These are phyloP conservation scores for Naganishia liquefaciens DNA, from an alignment of 1,284 basidiomycete species.

Conservation along the genomic window DNA sequence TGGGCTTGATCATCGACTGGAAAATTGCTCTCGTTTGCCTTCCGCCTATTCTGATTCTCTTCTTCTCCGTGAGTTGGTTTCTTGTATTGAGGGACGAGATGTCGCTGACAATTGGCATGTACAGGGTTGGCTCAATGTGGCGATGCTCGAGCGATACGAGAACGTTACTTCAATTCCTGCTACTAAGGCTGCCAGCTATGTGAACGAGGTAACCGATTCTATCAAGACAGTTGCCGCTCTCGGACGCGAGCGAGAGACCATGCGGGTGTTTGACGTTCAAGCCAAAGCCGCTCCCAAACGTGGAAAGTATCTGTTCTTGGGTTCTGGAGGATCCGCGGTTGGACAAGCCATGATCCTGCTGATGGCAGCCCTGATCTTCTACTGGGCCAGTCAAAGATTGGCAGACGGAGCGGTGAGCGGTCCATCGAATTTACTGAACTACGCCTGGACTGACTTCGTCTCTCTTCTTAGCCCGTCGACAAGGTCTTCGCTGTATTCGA, in stretches of 20 bases:
- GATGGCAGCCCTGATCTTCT: constrained; percentile 50
- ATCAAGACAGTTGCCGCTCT: constrained; percentile 53
- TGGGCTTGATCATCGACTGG: constrained; percentile 53
- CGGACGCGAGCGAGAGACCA: constrained; percentile 48
- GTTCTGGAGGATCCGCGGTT: constrained; percentile 48
- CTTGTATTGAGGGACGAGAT: constrained; percentile 9
- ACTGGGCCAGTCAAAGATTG: constrained; percentile 48
- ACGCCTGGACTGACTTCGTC: not conserved
- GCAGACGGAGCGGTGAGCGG: constrained; percentile 30
- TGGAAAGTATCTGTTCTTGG: constrained; percentile 41
- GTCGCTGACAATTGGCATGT: constrained; percentile 2
- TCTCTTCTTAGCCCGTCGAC: constrained; percentile 34
- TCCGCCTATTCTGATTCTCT: constrained; percentile 44
- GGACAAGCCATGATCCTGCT: constrained; percentile 50
- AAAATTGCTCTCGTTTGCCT: constrained; percentile 48
- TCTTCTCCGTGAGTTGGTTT: constrained; percentile 7
- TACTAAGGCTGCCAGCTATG: constrained; percentile 47
- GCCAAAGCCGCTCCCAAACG: constrained; percentile 14
- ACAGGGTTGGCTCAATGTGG: constrained; percentile 38
- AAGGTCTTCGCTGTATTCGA: constrained; percentile 50
- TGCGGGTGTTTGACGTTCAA: constrained; percentile 37
- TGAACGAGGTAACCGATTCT: constrained; percentile 54
- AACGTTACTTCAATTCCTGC: constrained; percentile 45
- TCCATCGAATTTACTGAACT: not conserved
- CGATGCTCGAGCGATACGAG: constrained; percentile 44